A percentile compares a stretch with the other conserved stretches of the same genome.
These are phyloP conservation scores for Dactylorhiza incarnata DNA, from an alignment of 106 monocot species.

Conservation along the genomic window DNA sequence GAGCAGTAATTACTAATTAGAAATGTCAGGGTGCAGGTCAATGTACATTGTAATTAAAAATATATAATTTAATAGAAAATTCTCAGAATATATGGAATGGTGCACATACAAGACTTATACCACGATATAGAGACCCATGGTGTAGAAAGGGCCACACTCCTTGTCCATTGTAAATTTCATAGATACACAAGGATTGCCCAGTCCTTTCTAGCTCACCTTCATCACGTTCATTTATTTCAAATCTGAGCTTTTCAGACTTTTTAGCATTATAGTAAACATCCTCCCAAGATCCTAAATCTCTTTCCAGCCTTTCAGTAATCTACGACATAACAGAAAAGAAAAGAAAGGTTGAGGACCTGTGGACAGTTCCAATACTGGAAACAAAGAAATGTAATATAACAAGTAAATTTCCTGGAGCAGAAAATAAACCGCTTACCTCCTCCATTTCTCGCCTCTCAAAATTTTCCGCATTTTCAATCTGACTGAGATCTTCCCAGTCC, in stretches of 20 bases:
- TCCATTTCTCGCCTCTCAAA: slow-evolving; percentile 65
- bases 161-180: slow-evolving; percentile 75
- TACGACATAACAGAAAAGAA: slow-evolving; percentile 15
- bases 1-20: not conserved
- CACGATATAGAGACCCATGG: slow-evolving; percentile 79
- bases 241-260: slow-evolving; percentile 63
- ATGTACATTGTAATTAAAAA: not conserved
- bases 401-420: slow-evolving; percentile 2
- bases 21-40: not conserved
- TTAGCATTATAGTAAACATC: slow-evolving; percentile 60
- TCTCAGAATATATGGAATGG: not conserved
- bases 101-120: slow-evolving; percentile 75
- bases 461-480: slow-evolving; percentile 69
- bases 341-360: not conserved
- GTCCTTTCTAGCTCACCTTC: slow-evolving; percentile 82
- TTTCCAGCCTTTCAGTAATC: slow-evolving; percentile 79
- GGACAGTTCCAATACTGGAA: not conserved
- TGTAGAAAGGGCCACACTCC: slow-evolving; percentile 87
- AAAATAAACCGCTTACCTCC: slow-evolving; percentile 42
- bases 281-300: slow-evolving; percentile 66
- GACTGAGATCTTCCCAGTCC: slow-evolving; percentile 72
- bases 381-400: slow-evolving; percentile 6
- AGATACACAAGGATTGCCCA: slow-evolving; percentile 75
- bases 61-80: not conserved
- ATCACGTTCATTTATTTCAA: slow-evolving; percentile 67